Percentiles rank a stretch among this genome's conserved stretches.
These are phyloP conservation scores for Cyberlindnera xylosilytica DNA, from an alignment of 805 yeast species.

Conservation along the genomic window DNA sequence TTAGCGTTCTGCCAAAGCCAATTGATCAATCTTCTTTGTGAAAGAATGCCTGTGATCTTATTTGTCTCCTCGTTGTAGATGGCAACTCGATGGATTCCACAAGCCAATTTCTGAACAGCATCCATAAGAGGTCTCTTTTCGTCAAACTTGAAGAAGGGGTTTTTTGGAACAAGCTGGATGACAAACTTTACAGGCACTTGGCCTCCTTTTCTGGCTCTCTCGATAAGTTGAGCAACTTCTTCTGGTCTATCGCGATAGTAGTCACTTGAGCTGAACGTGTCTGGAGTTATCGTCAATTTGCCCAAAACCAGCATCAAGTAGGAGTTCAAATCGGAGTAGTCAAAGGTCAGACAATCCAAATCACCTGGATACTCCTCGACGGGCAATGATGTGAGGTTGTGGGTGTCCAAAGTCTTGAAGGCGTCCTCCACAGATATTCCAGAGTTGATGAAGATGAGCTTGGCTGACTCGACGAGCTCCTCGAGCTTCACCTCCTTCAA, in stretches of 20 bases:
- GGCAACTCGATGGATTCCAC: slow-evolving; percentile 93
- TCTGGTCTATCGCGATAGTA: slow-evolving; percentile 32
- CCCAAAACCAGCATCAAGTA: slow-evolving; percentile 82
- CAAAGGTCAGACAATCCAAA: slow-evolving; percentile 78
- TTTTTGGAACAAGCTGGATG: slow-evolving; percentile 78
- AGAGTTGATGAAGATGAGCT: slow-evolving; percentile 66
- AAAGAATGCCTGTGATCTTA: slow-evolving; percentile 75
- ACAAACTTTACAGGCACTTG: slow-evolving; percentile 92
- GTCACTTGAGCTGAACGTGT: slow-evolving; percentile 26
- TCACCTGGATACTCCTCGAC: slow-evolving; percentile 57
- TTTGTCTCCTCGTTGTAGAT: slow-evolving; percentile 53
- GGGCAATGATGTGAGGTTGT: slow-evolving; percentile 85
- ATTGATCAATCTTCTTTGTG: slow-evolving; percentile 84
- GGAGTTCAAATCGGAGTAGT: slow-evolving; percentile 86
- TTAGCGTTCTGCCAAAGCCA: slow-evolving; percentile 93
- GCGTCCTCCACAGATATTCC: slow-evolving; percentile 81
- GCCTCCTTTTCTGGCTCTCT: slow-evolving; percentile 77
- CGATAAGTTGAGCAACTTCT: slow-evolving; percentile 40
- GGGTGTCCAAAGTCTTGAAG: slow-evolving; percentile 67
- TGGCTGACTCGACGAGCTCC: slow-evolving; percentile 76
- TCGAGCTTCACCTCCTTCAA: slow-evolving; percentile 73
- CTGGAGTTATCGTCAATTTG: slow-evolving; percentile 44
- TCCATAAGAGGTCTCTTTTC: slow-evolving; percentile 65
- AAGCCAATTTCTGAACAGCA: slow-evolving; percentile 86
- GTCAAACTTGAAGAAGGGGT: slow-evolving; percentile 77